Conservation (phyloP, 495 filamentous ascomycete species). For the Pyronema omphalodes region DNA sequence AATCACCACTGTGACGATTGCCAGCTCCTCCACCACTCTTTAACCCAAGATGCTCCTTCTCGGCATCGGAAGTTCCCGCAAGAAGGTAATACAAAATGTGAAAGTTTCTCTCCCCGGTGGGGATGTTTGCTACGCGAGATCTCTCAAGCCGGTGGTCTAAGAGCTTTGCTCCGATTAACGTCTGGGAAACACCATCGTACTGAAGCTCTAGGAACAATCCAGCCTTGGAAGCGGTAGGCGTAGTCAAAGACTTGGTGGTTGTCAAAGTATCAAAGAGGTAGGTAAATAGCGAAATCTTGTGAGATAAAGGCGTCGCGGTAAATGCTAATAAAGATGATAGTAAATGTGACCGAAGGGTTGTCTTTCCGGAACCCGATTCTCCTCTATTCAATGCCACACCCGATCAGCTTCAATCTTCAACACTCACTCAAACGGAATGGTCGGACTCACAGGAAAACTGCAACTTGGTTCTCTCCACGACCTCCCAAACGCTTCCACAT, state of each 20-base stretch:
- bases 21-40: conserved; percentile 34
- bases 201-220: conserved; percentile 90
- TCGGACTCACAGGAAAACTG: conserved; percentile 67
- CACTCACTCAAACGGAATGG: neutral
- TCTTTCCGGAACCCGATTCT: conserved; percentile 90
- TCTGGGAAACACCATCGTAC: conserved; percentile 72
- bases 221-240: conserved; percentile 84
- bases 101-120: conserved; percentile 89
- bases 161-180: conserved; percentile 80
- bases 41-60: conserved; percentile 77
- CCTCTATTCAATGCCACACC: conserved; percentile 35
- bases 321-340: conserved; percentile 67
- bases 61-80: conserved; percentile 74
- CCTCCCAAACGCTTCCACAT: conserved; percentile 73
- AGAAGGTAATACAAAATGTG: conserved; percentile 90
- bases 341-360: conserved; percentile 75
- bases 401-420: neutral
- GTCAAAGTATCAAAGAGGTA: conserved; percentile 93
- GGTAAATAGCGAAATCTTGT: conserved; percentile 77
- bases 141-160: conserved; percentile 84
- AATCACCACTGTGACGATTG: conserved; percentile 27
- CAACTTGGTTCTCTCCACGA: conserved; percentile 77
- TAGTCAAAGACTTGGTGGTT: conserved; percentile 92
- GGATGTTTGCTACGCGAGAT: conserved; percentile 73
- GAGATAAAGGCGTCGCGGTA: conserved; percentile 78